Percentiles rank a stretch among this genome's conserved stretches.
phyloP scores from a whole-genome alignment of 2,329 filamentous ascomycete genomes.

The Botrytis elliptica region DNA sequence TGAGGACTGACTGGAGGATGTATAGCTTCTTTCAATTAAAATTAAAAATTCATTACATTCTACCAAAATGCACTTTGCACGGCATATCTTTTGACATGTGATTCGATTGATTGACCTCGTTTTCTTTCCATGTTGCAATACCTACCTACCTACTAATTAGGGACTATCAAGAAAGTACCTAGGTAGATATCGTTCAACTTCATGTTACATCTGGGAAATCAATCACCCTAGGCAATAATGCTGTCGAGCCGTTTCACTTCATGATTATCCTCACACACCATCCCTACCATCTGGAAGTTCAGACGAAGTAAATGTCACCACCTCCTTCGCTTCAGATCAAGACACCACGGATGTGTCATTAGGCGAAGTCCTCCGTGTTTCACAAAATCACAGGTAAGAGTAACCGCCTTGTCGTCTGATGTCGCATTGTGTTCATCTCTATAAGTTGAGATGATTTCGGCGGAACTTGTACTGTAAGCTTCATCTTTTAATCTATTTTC shows the following conservation, averaged over 20 bases:
- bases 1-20: not conserved
- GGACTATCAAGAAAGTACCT: not conserved
- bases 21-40: not conserved
- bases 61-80: not conserved
- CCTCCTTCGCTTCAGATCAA: conserved; percentile 8
- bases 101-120: not conserved
- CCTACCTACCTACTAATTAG: not conserved
- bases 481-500: conserved; percentile 21
- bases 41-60: not conserved
- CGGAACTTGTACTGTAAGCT: not conserved
- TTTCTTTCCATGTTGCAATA: not conserved
- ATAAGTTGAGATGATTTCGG: conserved; percentile 24
- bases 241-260: not conserved
- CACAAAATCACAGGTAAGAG: conserved; percentile 3
- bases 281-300: conserved; percentile 25
- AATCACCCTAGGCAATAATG: no score
- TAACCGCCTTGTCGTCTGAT: not conserved
- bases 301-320: conserved; percentile 23
- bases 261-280: not conserved
- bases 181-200: not conserved
- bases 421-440: conserved; percentile 3
- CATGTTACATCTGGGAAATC: not conserved
- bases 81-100: not conserved
- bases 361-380: conserved; percentile 1
- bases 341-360: conserved; percentile 14